Conservation (phyloP, 768 basidiomycete genomes). For the Boletus insuetus region DNA sequence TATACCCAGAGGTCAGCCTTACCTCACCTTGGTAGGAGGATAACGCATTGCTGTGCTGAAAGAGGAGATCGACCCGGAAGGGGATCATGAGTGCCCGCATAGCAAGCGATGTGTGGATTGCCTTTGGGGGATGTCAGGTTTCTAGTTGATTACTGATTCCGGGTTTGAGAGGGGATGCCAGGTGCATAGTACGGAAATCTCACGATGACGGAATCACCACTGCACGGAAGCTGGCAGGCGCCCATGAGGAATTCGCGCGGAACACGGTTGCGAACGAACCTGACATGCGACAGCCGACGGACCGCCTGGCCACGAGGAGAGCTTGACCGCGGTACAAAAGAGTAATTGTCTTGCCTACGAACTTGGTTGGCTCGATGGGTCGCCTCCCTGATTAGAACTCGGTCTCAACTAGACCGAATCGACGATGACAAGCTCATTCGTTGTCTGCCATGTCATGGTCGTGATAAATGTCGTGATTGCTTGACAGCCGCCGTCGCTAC, state of each 20-base stretch:
- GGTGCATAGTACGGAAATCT: neutral
- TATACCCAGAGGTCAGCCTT: constrained; percentile 26
- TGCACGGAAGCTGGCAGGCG: constrained; percentile 3
- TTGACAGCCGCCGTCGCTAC: too few species aligned
- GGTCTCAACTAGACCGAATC: neutral
- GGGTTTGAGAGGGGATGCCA: constrained; percentile 1
- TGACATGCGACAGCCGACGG: constrained; percentile 10
- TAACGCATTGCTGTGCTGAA: constrained; percentile 21
- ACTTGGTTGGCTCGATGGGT: neutral
- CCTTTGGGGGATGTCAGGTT: constrained; percentile 13
- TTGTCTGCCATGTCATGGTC: constrained; percentile 2
- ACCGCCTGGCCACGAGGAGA: constrained; percentile 2
- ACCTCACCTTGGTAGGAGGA: constrained; percentile 30
- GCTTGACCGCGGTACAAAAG: constrained; percentile 1
- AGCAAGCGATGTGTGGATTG: constrained; percentile 18
- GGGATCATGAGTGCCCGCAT: constrained; percentile 25
- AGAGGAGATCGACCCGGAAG: constrained; percentile 29
- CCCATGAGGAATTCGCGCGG: constrained; percentile 23
- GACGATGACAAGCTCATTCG: neutral
- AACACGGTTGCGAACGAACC: constrained; percentile 11
- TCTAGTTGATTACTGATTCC: constrained; percentile 19
- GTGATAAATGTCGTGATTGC: too few species aligned
- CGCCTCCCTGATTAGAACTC: neutral
- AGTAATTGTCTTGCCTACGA: constrained; percentile 8
- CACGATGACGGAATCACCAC: constrained; percentile 20